Percentiles rank a stretch among this genome's conserved stretches.
Conservation (phyloP, 495 filamentous ascomycete species). For the Talaromyces thailandensis region DNA sequence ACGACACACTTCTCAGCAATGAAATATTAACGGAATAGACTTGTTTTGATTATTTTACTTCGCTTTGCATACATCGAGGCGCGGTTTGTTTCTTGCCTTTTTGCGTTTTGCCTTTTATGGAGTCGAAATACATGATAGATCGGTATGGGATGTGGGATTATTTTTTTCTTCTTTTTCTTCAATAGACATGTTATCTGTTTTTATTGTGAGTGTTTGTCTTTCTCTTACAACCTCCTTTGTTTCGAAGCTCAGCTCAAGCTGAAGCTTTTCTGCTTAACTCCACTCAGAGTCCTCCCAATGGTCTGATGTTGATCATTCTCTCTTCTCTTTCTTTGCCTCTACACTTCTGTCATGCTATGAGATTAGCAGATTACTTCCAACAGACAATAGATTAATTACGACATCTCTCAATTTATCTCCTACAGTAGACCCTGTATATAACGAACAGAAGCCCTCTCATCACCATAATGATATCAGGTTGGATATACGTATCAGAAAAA, state of each 20-base stretch:
- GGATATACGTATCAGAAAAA: too few species aligned
- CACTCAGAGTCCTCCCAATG: background rate
- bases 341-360: background rate
- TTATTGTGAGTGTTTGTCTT: background rate
- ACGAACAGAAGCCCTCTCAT: too few species aligned
- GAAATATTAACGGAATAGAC: constrained; percentile 1
- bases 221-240: background rate
- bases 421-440: too few species aligned
- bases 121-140: background rate
- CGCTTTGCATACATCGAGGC: background rate
- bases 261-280: background rate
- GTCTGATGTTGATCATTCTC: background rate
- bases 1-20: background rate
- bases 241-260: background rate
- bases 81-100: background rate
- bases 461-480: too few species aligned
- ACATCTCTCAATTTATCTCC: background rate
- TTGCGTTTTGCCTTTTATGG: background rate
- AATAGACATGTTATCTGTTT: background rate
- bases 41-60: background rate
- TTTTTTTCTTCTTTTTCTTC: background rate
- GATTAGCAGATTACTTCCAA: background rate
- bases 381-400: background rate
- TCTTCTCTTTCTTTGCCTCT: background rate
- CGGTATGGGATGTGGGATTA: background rate